Evolutionary conservation across 2,329 filamentous ascomycete genomes (phyloP), one percentile per base, ranked within the genome.

Genomic region (Chrysoporthe austroafricana): DNA sequence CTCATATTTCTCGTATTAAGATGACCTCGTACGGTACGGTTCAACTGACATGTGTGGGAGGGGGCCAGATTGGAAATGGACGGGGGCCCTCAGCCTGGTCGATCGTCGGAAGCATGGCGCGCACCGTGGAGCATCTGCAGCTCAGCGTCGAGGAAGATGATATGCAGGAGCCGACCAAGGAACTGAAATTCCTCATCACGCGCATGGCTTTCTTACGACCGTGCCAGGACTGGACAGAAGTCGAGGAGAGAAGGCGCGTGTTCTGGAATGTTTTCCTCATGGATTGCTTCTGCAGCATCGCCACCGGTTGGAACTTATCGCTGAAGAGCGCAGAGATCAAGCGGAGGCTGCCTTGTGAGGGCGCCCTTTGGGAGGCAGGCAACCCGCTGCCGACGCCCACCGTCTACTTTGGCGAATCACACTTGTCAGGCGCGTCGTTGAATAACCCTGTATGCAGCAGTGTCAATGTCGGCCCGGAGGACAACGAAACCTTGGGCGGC

Each of bases 201-300:
- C 71, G 77, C 8, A 78, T 79, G 71, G 71, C 72, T 0, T 82
- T 81, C 44, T 72, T 82, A 0, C 59, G 70, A 50, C 70, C 74
- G 0, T 73, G 72, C 2, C 70, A 72, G 2, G 74, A 69, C 32
- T 81, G 79, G 80, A 72, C 72, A 1, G 79, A 81, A 65, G 72
- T 73, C 1, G 80, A 81, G 69, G 79, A 80, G 66, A 70, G 79
- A 6, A 73, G 80, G 1, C 71, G 79, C 0, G 76, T 82, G 2
- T 82, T 81, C 64, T 81, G 80, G 80, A 79, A 76, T 14, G 74
- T 80, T 3, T 81, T 81, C 67, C 71, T 77, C 2, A 73, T 81
- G 67, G 79, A 82, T 48, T 73, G 79, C 7, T 82, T 83, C 74
- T 78, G 76, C 71, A 73, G 73, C 73, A 78, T 81, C 16, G 75